Evolutionary conservation across 2,329 filamentous ascomycete genomes (phyloP), one percentile per base, ranked within the genome.

Genomic region (Hymenotorrendiella dingleyae): DNA sequence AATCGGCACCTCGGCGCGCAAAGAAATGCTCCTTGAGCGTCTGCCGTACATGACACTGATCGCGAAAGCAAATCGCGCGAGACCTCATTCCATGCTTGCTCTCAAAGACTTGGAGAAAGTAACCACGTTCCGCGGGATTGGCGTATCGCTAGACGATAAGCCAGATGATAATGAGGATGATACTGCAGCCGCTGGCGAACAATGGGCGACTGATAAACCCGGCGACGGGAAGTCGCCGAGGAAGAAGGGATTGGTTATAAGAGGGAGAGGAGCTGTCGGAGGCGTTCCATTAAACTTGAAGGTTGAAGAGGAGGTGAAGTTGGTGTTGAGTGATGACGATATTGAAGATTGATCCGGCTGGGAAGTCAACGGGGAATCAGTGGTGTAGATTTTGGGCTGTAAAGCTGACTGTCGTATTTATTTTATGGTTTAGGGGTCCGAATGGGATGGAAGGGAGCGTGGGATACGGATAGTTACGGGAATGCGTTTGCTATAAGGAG

Each of bases 11-110:
- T 78, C 82, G 3, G 80, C 82, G 4, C 80, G 81, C 26, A 74
- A 73, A 30, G 86, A 91, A 62, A 74, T 93, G 68, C 65, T 96
- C 0, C 75, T 96, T 19, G 87, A 97, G 52, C 80, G 88, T 7
- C 72, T 98, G 0, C 93, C 93, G 0, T 97, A 94, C 62, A 80
- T 93, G 71, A 73, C 82, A 1, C 73, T 78, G 38, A 86, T 96
- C 28, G 47, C 57, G 63, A 54, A 57, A 43, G 56, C 35, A 39
- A 24, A 20, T 21, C 63, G 30, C 59, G 68, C 19, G 40, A n/a
- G n/a, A n/a, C 33, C 43, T 4, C 46, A 49, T 33, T 50, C 44
- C 2, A 26, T 21, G 6, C 38, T 48, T 67, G 64, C 23, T 58
- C 65, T 50, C 67, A 65, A 52, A 61, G 64, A 53, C 48, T 56